Conservation (phyloP, 805 yeast genomes). For the Blastobotrys peoriensis region DNA sequence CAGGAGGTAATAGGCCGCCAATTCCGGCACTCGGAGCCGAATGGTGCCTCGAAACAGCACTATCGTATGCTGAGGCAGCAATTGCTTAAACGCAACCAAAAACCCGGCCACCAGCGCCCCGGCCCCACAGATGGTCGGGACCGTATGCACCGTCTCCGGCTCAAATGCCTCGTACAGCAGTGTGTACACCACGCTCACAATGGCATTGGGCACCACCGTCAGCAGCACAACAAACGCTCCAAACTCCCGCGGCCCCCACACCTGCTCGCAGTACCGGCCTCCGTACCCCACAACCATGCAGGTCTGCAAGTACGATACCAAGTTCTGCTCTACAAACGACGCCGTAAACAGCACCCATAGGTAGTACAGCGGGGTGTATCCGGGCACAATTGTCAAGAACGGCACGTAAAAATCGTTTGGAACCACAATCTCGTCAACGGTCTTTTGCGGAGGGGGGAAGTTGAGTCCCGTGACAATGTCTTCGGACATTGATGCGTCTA, state of each 20-base stretch:
- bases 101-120: conserved; percentile 53
- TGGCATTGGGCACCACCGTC: conserved; percentile 33
- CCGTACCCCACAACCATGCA: conserved; percentile 41
- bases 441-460: conserved; percentile 12
- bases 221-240: conserved; percentile 40
- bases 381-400: conserved; percentile 44
- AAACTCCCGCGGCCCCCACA: conserved; percentile 56
- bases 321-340: conserved; percentile 41
- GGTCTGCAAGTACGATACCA: conserved; percentile 35
- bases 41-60: conserved; percentile 41
- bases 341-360: conserved; percentile 50
- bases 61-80: conserved; percentile 56
- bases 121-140: conserved; percentile 44
- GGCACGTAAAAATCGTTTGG: conserved; percentile 46
- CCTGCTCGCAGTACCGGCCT: conserved; percentile 58
- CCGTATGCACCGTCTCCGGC: conserved; percentile 28
- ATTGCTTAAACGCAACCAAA: conserved; percentile 59
- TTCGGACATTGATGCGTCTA: conserved; percentile 11
- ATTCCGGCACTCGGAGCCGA: conserved; percentile 38
- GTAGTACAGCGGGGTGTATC: conserved; percentile 32
- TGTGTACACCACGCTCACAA: conserved; percentile 30
- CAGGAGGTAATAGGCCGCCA: conserved; percentile 36
- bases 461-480: conserved; percentile 9
- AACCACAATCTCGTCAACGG: conserved; percentile 28
- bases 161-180: conserved; percentile 16